phyloP scores from a whole-genome alignment of 495 filamentous ascomycete genomes.

The Sporormia fimetaria region DNA sequence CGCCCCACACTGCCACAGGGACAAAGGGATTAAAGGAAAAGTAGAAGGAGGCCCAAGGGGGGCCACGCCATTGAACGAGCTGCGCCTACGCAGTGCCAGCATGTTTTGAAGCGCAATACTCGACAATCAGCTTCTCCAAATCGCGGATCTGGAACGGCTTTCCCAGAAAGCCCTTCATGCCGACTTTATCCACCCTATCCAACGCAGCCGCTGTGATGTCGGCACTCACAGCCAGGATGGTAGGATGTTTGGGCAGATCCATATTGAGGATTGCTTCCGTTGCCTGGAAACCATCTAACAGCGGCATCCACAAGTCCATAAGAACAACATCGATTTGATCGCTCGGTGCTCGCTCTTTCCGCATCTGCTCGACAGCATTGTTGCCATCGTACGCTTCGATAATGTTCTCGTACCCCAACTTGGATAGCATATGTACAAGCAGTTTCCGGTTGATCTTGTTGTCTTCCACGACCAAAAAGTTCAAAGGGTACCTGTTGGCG shows the following conservation, averaged over 20 bases:
- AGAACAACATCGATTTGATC: conserved; percentile 52
- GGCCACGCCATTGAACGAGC: background rate
- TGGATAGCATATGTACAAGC: conserved; percentile 55
- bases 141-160: conserved; percentile 69
- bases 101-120: conserved; percentile 41
- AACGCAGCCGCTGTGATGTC: conserved; percentile 61
- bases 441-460: conserved; percentile 71
- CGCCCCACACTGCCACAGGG: no score
- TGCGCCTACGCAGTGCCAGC: background rate
- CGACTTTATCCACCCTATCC: conserved; percentile 51
- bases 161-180: conserved; percentile 68
- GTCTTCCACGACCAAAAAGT: conserved; percentile 67
- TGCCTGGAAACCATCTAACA: conserved; percentile 73
- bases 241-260: conserved; percentile 25
- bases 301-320: conserved; percentile 84
- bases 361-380: conserved; percentile 59
- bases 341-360: conserved; percentile 25
- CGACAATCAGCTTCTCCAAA: conserved; percentile 54
- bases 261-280: conserved; percentile 52
- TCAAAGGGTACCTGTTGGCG: conserved; percentile 50
- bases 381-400: conserved; percentile 61
- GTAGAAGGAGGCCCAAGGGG: no score
- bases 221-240: conserved; percentile 61
- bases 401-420: conserved; percentile 53
- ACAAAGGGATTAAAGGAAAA: background rate